Conservation (phyloP, 1,284 basidiomycete genomes). For the Ustilago crameri region DNA sequence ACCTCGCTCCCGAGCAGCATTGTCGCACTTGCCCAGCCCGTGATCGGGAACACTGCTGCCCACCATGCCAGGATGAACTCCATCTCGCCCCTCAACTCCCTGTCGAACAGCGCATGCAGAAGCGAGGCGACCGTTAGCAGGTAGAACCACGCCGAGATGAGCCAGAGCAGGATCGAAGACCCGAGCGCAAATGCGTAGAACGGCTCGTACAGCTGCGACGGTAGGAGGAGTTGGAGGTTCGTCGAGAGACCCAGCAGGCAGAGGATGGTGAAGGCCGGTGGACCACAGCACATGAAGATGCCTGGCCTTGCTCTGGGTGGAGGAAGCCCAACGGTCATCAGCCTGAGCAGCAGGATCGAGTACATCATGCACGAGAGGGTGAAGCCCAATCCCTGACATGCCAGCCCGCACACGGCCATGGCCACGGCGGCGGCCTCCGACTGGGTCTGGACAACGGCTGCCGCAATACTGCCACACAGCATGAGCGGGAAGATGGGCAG, state of each 20-base stretch:
- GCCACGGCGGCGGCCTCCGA: neutral
- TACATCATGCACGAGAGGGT: conserved; percentile 39
- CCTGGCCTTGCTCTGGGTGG: conserved; percentile 23
- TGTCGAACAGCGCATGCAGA: neutral
- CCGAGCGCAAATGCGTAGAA: conserved; percentile 11
- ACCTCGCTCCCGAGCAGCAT: conserved; percentile 16
- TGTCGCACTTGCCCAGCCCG: conserved; percentile 31
- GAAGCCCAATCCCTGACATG: conserved; percentile 44
- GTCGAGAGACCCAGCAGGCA: conserved; percentile 31
- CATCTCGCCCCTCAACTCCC: conserved; percentile 8
- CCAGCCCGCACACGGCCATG: conserved; percentile 30
- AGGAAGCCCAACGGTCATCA: conserved; percentile 37
- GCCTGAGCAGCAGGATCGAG: conserved; percentile 21
- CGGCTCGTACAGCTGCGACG: neutral
- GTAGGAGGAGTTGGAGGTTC: neutral
- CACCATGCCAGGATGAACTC: conserved; percentile 47
- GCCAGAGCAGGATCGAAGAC: conserved; percentile 29
- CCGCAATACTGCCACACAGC: conserved; percentile 40
- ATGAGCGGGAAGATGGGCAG: conserved; percentile 52
- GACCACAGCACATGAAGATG: conserved; percentile 45
- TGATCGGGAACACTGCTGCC: conserved; percentile 44
- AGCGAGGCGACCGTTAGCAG: conserved; percentile 21
- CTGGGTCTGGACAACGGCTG: conserved; percentile 13
- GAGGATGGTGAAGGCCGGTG: conserved; percentile 41
- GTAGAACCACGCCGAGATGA: conserved; percentile 34